A percentile compares a stretch with the other conserved stretches of the same genome.
phyloP scores from a whole-genome alignment of 1,139 yeast genomes.

The Torulaspora globosa region DNA sequence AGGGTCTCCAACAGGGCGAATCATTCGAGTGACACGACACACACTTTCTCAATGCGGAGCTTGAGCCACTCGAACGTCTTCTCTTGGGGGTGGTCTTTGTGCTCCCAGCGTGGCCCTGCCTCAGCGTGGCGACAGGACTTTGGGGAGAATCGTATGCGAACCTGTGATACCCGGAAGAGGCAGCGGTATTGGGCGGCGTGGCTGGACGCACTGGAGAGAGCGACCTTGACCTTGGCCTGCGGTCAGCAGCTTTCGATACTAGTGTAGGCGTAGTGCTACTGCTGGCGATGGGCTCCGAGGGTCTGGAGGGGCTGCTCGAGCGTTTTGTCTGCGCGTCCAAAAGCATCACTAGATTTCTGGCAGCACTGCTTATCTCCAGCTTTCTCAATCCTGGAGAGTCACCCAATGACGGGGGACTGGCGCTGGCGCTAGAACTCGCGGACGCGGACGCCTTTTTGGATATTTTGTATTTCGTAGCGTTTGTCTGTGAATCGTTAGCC shows the following conservation, averaged over 20 bases:
- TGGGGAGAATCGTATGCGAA: slow-evolving; percentile 19
- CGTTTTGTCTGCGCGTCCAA: slow-evolving; percentile 9
- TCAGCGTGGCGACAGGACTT: slow-evolving; percentile 11
- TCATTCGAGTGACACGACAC: slow-evolving; percentile 88
- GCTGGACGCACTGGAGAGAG: slow-evolving; percentile 24
- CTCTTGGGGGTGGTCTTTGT: slow-evolving; percentile 15
- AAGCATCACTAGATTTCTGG: slow-evolving; percentile 11
- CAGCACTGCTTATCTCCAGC: slow-evolving; percentile 11
- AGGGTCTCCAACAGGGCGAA: slow-evolving; percentile 98
- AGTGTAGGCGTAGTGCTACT: slow-evolving; percentile 3
- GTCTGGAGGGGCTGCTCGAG: slow-evolving; percentile 8
- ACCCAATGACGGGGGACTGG: slow-evolving; percentile 2
- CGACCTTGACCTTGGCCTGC: slow-evolving; percentile 21
- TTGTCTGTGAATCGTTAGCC: slow-evolving; percentile 26
- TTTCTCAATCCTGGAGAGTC: slow-evolving; percentile 6
- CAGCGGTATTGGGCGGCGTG: slow-evolving; percentile 20
- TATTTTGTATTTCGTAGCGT: slow-evolving; percentile 10
- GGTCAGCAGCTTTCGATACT: slow-evolving; percentile 4
- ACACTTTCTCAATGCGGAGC: slow-evolving; percentile 50
- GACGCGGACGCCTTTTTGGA: background rate
- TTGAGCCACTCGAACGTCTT: slow-evolving; percentile 21
- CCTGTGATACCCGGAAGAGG: slow-evolving; percentile 22
- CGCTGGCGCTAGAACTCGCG: background rate
- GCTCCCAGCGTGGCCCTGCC: slow-evolving; percentile 9
- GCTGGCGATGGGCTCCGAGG: background rate